A percentile compares a stretch with the other conserved stretches of the same genome.
phyloP scores from a whole-genome alignment of 2,329 filamentous ascomycete genomes.

The Nemania sp. region DNA sequence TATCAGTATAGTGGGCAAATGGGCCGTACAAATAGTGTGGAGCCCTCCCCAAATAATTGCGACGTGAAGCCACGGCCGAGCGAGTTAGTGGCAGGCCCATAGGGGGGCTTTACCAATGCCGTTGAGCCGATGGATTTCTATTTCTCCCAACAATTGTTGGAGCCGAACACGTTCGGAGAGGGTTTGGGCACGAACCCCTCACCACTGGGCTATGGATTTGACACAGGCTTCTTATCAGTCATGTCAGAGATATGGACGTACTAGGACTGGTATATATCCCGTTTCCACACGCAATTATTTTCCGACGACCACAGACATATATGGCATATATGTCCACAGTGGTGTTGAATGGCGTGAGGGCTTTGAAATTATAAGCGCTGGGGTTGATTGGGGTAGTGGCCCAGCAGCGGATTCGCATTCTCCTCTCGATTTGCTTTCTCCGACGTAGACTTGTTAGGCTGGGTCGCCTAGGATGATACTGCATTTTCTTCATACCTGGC shows the following conservation, averaged over 20 bases:
- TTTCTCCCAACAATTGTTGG: background rate
- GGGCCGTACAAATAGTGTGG: conserved; percentile 74
- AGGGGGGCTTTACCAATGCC: conserved; percentile 24
- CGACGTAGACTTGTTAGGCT: conserved; percentile 32
- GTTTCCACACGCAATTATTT: background rate
- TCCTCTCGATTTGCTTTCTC: conserved; percentile 20
- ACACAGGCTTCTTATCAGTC: background rate
- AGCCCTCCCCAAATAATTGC: conserved; percentile 59
- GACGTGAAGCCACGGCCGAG: conserved; percentile 61
- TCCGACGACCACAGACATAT: background rate
- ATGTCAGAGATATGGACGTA: background rate
- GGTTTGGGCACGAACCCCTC: background rate
- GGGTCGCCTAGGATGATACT: conserved; percentile 27
- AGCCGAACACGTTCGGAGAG: background rate
- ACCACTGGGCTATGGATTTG: background rate
- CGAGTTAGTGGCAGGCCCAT: conserved; percentile 35
- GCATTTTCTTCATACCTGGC: conserved; percentile 27
- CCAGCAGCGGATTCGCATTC: conserved; percentile 11
- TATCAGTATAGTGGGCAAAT: conserved; percentile 68
- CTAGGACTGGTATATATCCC: conserved; percentile 31
- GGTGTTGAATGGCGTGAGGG: no score
- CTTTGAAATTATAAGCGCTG: background rate
- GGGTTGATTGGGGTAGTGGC: conserved; percentile 16
- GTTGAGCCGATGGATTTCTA: conserved; percentile 12
- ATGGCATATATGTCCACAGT: no score